Evolutionary conservation across 176 grass and related monocot genomes (phyloP), one percentile per base, ranked within the genome.

Genomic region (Rhynchospora breviuscula): DNA sequence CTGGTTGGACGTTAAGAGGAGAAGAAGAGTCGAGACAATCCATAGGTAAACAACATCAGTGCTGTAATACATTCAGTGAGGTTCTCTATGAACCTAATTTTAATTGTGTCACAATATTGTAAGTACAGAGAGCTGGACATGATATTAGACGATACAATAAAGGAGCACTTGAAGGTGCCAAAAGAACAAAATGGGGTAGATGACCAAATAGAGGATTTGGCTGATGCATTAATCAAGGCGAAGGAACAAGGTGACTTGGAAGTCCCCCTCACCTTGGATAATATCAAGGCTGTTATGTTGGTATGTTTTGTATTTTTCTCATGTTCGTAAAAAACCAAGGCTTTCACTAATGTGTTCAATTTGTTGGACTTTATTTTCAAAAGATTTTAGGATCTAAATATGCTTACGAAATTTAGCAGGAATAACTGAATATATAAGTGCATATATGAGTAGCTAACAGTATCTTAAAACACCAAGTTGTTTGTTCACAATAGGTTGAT

Each of bases 271-370:
- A 70, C 48, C 73, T 52, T 86, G 29, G 85, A 62, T 64, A 88
- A 46, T 14, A 89, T 94, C 67, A 91, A 91, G 81, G 85, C 87
- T 48, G 73, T 89, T 73, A 89, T 94, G 49, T 80, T 89, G 8
- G 87, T 89, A 77, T 10, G 69, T 40, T 40, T 40, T 40, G 35
- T 40, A 40, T 40, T 40, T 40, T 3, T 17, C 18, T 18, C 8
- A 48, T 15, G 12, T 74, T 11, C 18, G 7, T 31, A 17, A 33
- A 17, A 18, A 75, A 10, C 69, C 31, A 75, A 3, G 69, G 8
- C 35, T 40, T 40, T 40, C 2, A 40, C 35, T 40, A 61, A 81
- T 62, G 15, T 2, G 19, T 64, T 10, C 59, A 45, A 62, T 35
- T 31, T 40, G 19, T 63, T 81, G 17, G 21, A 26, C 23, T 3